Evolutionary conservation across 2,329 filamentous ascomycete species (phyloP), one percentile per base, ranked within the genome.

Genomic region (Arthrinium puccinioides): DNA sequence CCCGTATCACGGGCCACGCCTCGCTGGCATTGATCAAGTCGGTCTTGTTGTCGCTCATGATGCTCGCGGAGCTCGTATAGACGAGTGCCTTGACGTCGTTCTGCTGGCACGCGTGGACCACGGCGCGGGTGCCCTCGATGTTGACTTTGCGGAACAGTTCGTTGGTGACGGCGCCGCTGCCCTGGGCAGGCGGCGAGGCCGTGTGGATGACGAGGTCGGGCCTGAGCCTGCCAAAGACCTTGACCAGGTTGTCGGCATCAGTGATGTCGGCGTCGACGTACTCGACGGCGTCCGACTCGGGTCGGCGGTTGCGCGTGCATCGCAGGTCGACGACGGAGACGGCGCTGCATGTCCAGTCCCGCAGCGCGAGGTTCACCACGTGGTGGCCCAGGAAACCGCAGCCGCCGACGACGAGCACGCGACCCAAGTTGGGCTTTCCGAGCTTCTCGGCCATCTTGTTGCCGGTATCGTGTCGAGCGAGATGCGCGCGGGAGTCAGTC

Each of bases 181-280:
- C 65, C 56, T 75, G 72, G 41, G 67, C 70, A 18, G 70, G 61
- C 26, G 86, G 85, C 23, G 82, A 86, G 15, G 90, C 92, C 3
- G 89, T 94, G 63, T 98, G 90, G 53, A 97, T 82, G 36, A 98
- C 87, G 11, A 94, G 76, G 55, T 88, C 80, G 15, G 90, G 89
- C 51, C 74, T 75, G 38, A 80, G 70, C 45, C 77, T 67, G 21
- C 70, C 60, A 51, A 97, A 79, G 30, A 87, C 64, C 25, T 70
- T 66, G 27, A 74, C 58, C 45, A 92, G 70, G 43, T 70, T 70
- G 38, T 69, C 67, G 14, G 65, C 55, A 44, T 84, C 78, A 38
- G 84, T 88, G 57, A 92, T 87, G 61, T 90, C 84, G 56, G 79
- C 84, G 49, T 87, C 79, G 58, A 77, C 73, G 66, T 92, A 92